These are phyloP conservation scores for Carex kokanica DNA, from an alignment of 176 grass and related monocot species.

Conservation along the genomic window DNA sequence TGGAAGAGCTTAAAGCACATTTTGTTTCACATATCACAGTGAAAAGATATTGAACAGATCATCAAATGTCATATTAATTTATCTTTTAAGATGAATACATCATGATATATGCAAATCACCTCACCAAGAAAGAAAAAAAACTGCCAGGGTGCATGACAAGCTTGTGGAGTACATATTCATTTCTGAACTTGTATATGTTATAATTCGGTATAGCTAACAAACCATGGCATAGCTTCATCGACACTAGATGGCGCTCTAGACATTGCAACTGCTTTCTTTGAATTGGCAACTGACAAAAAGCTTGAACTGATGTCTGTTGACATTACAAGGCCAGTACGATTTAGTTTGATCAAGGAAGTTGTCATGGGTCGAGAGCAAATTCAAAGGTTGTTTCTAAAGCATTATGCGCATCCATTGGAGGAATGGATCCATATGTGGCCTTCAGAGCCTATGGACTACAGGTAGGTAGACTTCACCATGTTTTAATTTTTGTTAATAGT, in stretches of 20 bases:
- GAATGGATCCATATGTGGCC: constrained; percentile 37
- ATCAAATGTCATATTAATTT: too few relatives aligned
- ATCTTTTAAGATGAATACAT: neutral
- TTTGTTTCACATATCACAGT: too few relatives aligned
- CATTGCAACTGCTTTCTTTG: constrained; percentile 19
- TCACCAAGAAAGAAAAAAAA: neutral
- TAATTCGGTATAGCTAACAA: neutral
- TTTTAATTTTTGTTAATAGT: neutral
- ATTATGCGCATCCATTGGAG: constrained; percentile 26
- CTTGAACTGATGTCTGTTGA: constrained; percentile 5
- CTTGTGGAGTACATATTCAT: neutral
- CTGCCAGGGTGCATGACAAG: neutral
- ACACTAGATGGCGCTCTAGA: neutral
- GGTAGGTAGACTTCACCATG: neutral
- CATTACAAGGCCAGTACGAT: constrained; percentile 21
- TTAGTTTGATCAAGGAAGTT: constrained; percentile 11
- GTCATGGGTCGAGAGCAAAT: constrained; percentile 7
- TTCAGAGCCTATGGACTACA: constrained; percentile 16
- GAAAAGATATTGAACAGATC: too few relatives aligned
- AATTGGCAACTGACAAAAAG: constrained; percentile 19
- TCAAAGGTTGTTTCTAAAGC: constrained; percentile 31
- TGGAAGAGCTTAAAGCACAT: neutral
- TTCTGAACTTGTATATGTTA: neutral
- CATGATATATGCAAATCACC: neutral
- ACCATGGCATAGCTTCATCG: constrained; percentile 8